Evolutionary conservation across 768 basidiomycete species (phyloP).

Genomic region (Lentinula lateritia): DNA sequence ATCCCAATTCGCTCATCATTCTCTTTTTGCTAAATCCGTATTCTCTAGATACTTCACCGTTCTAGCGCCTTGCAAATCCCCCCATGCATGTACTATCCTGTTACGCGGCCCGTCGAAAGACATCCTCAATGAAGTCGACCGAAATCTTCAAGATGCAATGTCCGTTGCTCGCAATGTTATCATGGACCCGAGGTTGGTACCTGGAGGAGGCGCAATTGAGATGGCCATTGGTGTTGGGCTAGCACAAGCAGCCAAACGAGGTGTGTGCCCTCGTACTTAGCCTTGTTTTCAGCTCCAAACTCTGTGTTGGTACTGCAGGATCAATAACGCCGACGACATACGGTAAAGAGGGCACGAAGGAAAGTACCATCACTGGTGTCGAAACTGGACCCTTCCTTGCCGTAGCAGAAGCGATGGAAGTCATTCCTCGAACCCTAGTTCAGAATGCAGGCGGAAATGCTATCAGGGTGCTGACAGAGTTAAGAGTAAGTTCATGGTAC

Average conservation of each 20-base stretch:
- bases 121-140: conserved; percentile 95
- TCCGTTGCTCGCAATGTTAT: conserved; percentile 94
- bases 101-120: conserved; percentile 98
- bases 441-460: conserved; percentile 96
- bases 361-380: conserved; percentile 74
- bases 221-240: conserved; percentile 94
- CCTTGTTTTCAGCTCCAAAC: background rate
- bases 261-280: background rate
- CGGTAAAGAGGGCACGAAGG: conserved; percentile 46
- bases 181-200: conserved; percentile 91
- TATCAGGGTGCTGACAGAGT: conserved; percentile 87
- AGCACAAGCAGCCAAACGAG: conserved; percentile 25
- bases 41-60: conserved; percentile 84
- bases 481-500: conserved; percentile 57
- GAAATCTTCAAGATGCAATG: conserved; percentile 97
- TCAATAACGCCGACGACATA: background rate
- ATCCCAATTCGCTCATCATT: conserved; percentile 14
- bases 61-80: conserved; percentile 83
- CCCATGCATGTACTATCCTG: conserved; percentile 97
- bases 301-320: background rate
- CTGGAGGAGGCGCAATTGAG: conserved; percentile 96
- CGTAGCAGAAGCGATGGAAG: conserved; percentile 95
- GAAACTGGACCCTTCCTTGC: conserved; percentile 90
- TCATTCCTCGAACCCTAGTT: conserved; percentile 90
- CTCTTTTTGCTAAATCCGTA: background rate